Conservation (phyloP, 805 yeast species). For the Pichia rugopelliculosa region DNA sequence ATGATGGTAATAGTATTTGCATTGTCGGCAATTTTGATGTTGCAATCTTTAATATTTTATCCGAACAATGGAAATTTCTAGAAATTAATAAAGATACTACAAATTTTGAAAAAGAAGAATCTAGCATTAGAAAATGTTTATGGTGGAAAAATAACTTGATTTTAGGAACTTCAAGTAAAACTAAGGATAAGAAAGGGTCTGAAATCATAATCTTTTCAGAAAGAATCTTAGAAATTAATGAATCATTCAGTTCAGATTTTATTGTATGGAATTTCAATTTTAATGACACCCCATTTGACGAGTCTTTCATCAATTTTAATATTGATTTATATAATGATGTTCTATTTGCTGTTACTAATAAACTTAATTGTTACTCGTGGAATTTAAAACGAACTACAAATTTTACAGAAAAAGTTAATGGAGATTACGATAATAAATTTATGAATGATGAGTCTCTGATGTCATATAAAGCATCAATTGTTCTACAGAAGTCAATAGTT, state of each 20-base stretch:
- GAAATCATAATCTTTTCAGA: constrained; percentile 26
- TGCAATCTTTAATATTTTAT: constrained; percentile 32
- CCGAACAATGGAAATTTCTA: constrained; percentile 42
- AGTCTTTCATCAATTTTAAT: constrained; percentile 24
- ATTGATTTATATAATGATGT: constrained; percentile 24
- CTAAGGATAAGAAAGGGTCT: constrained; percentile 21
- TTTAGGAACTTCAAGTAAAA: constrained; percentile 18
- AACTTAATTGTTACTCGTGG: constrained; percentile 30
- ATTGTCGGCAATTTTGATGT: constrained; percentile 43
- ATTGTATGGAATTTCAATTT: constrained; percentile 31
- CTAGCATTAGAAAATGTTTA: constrained; percentile 30
- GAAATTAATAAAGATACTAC: constrained; percentile 25
- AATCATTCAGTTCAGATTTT: constrained; percentile 21
- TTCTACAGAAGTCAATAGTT: constrained; percentile 20
- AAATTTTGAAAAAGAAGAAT: constrained; percentile 20
- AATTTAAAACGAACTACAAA: constrained; percentile 14
- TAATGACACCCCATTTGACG: constrained; percentile 21
- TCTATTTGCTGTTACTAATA: constrained; percentile 26
- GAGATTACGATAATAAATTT: not conserved
- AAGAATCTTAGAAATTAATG: constrained; percentile 17
- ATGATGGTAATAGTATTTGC: constrained; percentile 43
- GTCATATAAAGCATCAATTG: constrained; percentile 5
- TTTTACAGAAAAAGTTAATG: not conserved
- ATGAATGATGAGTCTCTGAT: constrained; percentile 2
- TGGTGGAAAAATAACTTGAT: constrained; percentile 31